Evolutionary conservation across 805 yeast species (phyloP).

Genomic region (Zygotorulaspora danielsina): DNA sequence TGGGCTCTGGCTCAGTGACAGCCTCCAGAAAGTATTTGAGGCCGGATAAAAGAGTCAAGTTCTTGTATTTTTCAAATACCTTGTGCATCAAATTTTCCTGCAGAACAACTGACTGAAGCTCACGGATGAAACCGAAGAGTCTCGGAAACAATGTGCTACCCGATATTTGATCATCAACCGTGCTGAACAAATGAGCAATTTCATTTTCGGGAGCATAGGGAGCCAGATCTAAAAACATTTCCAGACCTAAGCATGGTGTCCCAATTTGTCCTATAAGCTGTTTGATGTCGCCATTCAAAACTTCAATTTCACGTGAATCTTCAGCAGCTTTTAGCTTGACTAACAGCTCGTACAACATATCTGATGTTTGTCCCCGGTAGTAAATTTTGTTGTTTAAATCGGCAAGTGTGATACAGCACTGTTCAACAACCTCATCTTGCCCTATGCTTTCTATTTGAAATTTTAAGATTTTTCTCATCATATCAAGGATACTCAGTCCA

Average conservation of each 20-base stretch:
- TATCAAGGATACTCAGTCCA: slow-evolving; percentile 81
- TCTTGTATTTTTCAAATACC: slow-evolving; percentile 28
- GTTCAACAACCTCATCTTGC: slow-evolving; percentile 34
- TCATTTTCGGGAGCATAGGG: slow-evolving; percentile 16
- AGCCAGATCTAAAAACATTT: slow-evolving; percentile 26
- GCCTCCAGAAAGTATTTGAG: slow-evolving; percentile 27
- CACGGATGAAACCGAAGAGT: slow-evolving; percentile 19
- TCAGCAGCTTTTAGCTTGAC: slow-evolving; percentile 34
- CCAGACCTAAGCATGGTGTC: slow-evolving; percentile 26
- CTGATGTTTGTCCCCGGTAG: slow-evolving; percentile 81
- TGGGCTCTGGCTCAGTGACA: slow-evolving; percentile 16
- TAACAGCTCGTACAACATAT: slow-evolving; percentile 68
- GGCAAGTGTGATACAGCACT: slow-evolving; percentile 57
- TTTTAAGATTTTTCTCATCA: slow-evolving; percentile 53
- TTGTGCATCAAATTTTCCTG: slow-evolving; percentile 22
- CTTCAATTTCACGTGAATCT: slow-evolving; percentile 24
- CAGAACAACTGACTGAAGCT: slow-evolving; percentile 10
- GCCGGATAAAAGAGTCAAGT: slow-evolving; percentile 33
- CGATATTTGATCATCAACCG: slow-evolving; percentile 23
- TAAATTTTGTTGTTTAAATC: slow-evolving; percentile 73
- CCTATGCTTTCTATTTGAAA: slow-evolving; percentile 40
- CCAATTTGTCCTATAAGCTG: slow-evolving; percentile 20
- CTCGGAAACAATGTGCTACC: slow-evolving; percentile 21
- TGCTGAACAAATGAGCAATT: slow-evolving; percentile 17
- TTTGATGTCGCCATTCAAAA: slow-evolving; percentile 22